Percentiles rank a stretch among this genome's conserved stretches.
phyloP scores from a whole-genome alignment of 2,329 filamentous ascomycete species.

The Atkinsonella texensis region DNA sequence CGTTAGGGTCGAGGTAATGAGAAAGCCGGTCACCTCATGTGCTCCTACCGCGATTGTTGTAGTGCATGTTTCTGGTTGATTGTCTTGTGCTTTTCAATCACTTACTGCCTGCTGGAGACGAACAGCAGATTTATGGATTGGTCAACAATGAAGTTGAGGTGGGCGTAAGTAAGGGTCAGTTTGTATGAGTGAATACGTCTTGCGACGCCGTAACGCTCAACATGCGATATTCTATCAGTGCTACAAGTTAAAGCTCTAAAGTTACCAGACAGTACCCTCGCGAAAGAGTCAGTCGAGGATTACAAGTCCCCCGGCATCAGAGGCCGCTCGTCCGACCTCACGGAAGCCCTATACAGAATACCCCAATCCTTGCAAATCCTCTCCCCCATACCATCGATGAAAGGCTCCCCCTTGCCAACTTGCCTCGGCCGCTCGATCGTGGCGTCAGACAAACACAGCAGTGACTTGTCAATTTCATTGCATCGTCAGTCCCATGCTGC shows the following conservation, averaged over 20 bases:
- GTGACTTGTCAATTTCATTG: background rate
- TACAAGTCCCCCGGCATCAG: background rate
- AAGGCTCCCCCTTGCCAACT: background rate
- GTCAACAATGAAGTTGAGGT: background rate
- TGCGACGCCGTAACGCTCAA: background rate
- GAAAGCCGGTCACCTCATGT: constrained; percentile 23
- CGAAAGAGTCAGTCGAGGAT: background rate
- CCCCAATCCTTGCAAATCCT: constrained; percentile 6
- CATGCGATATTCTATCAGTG: background rate
- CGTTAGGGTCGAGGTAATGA: constrained; percentile 27
- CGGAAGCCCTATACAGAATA: constrained; percentile 1
- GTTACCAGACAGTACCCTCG: background rate
- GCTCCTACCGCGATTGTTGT: background rate
- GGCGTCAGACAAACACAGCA: constrained; percentile 5
- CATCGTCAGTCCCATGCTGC: background rate
- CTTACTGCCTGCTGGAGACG: no score
- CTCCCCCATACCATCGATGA: constrained; percentile 4
- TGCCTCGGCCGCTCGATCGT: constrained; percentile 5
- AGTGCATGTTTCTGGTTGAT: background rate
- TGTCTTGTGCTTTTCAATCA: no score
- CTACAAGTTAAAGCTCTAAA: background rate
- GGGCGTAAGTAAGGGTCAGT: background rate
- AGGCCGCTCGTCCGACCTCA: constrained; percentile 1
- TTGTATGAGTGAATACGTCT: background rate
- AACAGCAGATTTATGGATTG: background rate